Evolutionary conservation across 164 flowering plant species (phyloP).

Genomic region (Chimonanthus salicifolius): DNA sequence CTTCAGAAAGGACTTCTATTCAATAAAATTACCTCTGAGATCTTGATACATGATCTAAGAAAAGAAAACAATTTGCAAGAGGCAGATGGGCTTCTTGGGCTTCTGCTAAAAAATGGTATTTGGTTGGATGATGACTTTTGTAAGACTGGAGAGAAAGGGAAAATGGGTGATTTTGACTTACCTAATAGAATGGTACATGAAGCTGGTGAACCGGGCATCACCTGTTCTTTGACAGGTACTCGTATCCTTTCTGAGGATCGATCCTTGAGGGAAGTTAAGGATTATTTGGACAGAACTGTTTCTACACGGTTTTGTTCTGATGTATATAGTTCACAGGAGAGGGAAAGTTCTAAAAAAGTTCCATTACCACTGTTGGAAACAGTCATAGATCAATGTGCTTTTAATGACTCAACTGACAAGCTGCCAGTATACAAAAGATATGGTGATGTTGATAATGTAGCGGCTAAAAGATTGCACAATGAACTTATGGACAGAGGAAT

Average conservation of each 20-base stretch:
- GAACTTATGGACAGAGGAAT: conserved; percentile 7
- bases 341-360: not conserved
- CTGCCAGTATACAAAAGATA: not conserved
- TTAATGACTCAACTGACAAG: not conserved
- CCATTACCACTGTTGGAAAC: not conserved
- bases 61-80: not conserved
- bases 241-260: not conserved
- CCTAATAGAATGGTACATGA: conserved; percentile 1
- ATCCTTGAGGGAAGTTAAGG: not conserved
- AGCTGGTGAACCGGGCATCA: not conserved
- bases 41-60: not conserved
- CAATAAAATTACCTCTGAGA: not conserved
- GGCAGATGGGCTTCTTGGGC: not conserved
- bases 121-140: not conserved
- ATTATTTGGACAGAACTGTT: not conserved
- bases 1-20: not conserved
- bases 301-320: not conserved
- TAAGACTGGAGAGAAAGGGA: not conserved
- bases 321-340: not conserved
- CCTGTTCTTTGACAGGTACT: too few relatives aligned
- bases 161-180: not conserved
- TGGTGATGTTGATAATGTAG: not conserved
- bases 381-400: not conserved
- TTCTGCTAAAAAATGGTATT: not conserved
- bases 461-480: not conserved